Evolutionary conservation across 306 rosid genomes (phyloP), one percentile per base, ranked within the genome.

Genomic region (Citrullus mucosospermus): DNA sequence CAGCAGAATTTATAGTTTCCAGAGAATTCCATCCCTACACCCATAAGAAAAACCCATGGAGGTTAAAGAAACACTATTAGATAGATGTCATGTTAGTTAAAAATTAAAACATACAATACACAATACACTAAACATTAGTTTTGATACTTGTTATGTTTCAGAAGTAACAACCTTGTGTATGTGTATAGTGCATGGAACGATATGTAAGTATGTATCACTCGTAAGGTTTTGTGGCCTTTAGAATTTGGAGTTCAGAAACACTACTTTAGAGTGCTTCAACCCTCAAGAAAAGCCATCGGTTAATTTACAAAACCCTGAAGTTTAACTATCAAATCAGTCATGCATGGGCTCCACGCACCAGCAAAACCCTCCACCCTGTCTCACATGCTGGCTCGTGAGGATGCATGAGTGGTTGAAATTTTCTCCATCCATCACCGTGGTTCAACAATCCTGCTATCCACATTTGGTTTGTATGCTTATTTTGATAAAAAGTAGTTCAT

Each of bases 1-100:
- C 97, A 36, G 96, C 98, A 38, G 87, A 88, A 82, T 84, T 80
- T 82, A 88, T 81, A 51, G 97, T 90, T 75, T 88, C 96, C 90
- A 90, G 78, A 44, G 94, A 90, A 85, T 81, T 79, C 96, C 97
- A 93, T 66, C 94, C 98, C 97, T 93, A 84, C 25, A 54, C 56
- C 34, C 44, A 84, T 80, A 57, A 54, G 82, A 78, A 66, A 66
- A 43, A 20, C 36, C 14, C 20, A 54, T 75, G 17, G 48, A 30
- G 78, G 78, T 8, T 67, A 51, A 72, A 67, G 6, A 72, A 54
- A 17, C 14, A 50, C 0, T 30, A 50, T 16, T 14, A 53, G 32
- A 30, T 9, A 73, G 74, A 13, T 11, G 69, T 17, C 32, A 62
- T 14, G 43, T 62, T 62, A 13, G 43, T 62, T 28, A 59, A 59